Evolutionary conservation across 371 early-diverging fungal species (phyloP), one percentile per base, ranked within the genome.

Genomic region (Apophysomyces variabilis): DNA sequence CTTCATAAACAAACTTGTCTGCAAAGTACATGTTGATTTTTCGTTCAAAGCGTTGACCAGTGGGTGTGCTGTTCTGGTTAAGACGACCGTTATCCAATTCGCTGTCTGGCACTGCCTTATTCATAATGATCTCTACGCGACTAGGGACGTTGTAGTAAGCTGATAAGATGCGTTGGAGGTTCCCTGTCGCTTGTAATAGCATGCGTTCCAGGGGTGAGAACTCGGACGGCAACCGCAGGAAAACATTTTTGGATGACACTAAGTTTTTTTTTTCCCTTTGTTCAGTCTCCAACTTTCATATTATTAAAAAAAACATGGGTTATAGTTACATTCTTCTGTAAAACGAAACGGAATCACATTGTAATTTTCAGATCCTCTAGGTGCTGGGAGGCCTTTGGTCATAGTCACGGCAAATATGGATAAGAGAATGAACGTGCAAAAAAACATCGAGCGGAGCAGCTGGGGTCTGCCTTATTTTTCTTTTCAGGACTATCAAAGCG

Each of bases 141-240:
- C 79, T 79, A 5, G 83, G 80, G 1, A 69, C 72, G 66, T 82
- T 82, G 58, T 71, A 82, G 16, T 79, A 82, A 1, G 83, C 79
- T 5, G 83, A 79, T 36, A 82, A 35, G 7, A 82, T 50, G 5
- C 83, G 60, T 37, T 82, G 83, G 4, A 82, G 58, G 21, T 82
- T 82, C 14, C 83, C 83, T 11, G 67, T 69, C 8, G 83, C 67
- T 56, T 82, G 83, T 18, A 82, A 57, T 4, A 82, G 45, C 71
- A 82, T 82, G 0, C 83, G 73, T 57, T 82, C 79, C 32, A 82
- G 44, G 1, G 80, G 80, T 12, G 76, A 70, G 38, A 82, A 79
- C 14, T 57, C 63, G 36, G 74, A 67, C 7, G 83, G 83, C 16
- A 82, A 58, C 43, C 64, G 68, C 16, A 82, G n/a, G 65, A 73